Evolutionary conservation across 495 filamentous ascomycete genomes (phyloP), one percentile per base, ranked within the genome.

Genomic region (Penicillium soppii): DNA sequence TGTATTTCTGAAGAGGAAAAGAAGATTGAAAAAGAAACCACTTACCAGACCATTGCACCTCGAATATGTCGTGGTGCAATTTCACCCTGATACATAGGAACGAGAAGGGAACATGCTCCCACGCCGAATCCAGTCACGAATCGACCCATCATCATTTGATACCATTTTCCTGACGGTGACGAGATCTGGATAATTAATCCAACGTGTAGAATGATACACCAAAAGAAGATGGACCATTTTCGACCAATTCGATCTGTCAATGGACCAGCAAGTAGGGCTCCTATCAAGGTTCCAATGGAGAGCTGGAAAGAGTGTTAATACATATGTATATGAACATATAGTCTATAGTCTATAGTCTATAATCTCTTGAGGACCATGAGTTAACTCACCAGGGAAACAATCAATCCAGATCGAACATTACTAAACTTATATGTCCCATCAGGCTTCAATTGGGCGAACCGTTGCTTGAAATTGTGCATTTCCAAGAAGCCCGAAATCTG

Each of bases 61-160:
- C 86, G 81, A 49, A 89, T 77, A 44, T 83, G 80, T 42, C 74
- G 55, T 1, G 83, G 84, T 33, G 75, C 80, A 40, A 81, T 82
- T 61, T 89, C 85, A 47, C 62, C 59, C 32, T 86, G 82, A 59
- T 86, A 88, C 77, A 88, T 83, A 32, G 85, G 85, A 0, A 89
- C 81, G 7, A 82, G 61, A 22, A 90, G 77, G 7, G 81, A 86
- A n/a, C 86, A 76, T 0, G 81, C 73, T 35, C 86, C 86, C 30
- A 90, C 84, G 21, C 85, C 85, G 30, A 83, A 62, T 47, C 86
- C 82, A 29, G 83, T 82, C 30, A 88, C 69, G 50, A 71, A 71
- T 3, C 78, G 66, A 10, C 77, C 78, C 53, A 79, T 69, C 36
- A 84, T 66, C 48, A 70, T 56, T 45, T 80, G 73, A 43, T 78